Evolutionary conservation across 2,329 filamentous ascomycete genomes (phyloP), one percentile per base, ranked within the genome.

Genomic region (Sporothrix globosa): DNA sequence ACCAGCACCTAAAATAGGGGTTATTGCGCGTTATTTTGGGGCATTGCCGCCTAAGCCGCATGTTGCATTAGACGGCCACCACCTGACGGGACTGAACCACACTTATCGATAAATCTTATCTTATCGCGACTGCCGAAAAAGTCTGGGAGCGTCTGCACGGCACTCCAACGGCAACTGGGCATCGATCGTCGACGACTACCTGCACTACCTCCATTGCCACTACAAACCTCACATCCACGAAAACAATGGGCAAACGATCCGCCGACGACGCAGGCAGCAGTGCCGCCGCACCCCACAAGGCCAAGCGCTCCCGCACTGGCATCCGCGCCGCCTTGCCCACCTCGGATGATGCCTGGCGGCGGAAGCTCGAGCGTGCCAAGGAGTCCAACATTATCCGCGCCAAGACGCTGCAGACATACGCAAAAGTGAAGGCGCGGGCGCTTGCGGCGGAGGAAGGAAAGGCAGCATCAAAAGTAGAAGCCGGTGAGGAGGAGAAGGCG

Each of bases 401-500:
- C 72, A 97, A 97, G 81, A 85, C 97, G 73, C 96, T 95, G 81
- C 97, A 97, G 80, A 88, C 91, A 54, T 97, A 97, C 78, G 91
- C 91, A 73, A 97, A 97, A 80, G 83, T 97, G 74, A 95, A 94
- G 80, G 89, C 88, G 39, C 79, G 83, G 67, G 79, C 54, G n/a
- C 54, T 74, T 30, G 48, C 56, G 50, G 71, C 17, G 69, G 44
- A 34, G 60, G 46, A 27, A 48, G 72, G 39, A 14, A 69, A 67
- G 34, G 66, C 21, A 41, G 69, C 61, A 17, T 70, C 71, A 44
- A n/a, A 46, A 34, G 1, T 7, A 27, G 50, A 13, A 11, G 19
- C 69, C 73, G 63, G 24, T 14, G 69, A 54, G 19, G 69, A 60
- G 14, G n/a, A 30, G 14, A 70, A 73, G 4, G 74, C 14, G 4